Conservation (phyloP, 495 filamentous ascomycete species). For the Immersiella caudata region DNA sequence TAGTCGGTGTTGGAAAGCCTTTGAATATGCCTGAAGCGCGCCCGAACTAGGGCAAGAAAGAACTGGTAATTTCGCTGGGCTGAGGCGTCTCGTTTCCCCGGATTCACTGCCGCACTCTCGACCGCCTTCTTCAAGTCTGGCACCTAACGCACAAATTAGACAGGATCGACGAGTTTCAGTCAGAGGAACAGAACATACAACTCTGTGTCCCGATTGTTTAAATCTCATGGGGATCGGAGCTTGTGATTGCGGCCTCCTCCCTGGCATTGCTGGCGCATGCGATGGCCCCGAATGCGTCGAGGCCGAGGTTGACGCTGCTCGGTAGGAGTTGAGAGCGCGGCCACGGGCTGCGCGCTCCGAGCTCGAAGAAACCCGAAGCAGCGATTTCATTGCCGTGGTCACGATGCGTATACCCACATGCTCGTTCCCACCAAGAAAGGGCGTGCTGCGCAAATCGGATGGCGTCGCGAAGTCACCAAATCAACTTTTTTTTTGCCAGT, state of each 20-base stretch:
- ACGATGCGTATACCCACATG: constrained; percentile 27
- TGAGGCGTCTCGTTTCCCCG: not conserved
- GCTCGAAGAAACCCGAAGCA: constrained; percentile 29
- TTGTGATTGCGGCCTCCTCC: not conserved
- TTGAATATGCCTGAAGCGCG: constrained; percentile 24
- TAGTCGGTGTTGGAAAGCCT: constrained; percentile 31
- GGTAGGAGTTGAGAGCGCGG: not conserved
- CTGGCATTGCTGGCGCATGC: not conserved
- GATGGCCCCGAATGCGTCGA: not conserved
- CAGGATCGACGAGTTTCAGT: not conserved
- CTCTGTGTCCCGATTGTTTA: not conserved
- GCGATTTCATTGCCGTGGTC: constrained; percentile 35
- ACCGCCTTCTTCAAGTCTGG: not conserved
- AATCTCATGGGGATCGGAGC: not conserved
- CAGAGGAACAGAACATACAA: not conserved
- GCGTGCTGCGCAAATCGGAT: not conserved
- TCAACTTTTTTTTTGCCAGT: not conserved
- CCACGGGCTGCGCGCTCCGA: constrained; percentile 21
- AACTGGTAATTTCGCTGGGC: constrained; percentile 29
- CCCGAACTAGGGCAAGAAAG: constrained; percentile 33
- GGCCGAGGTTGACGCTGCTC: constrained; percentile 1
- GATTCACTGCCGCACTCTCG: not conserved
- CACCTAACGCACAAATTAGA: not conserved
- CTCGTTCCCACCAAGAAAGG: constrained; percentile 15
- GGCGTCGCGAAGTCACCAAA: not conserved